A percentile compares a stretch with the other conserved stretches of the same genome.
These are phyloP conservation scores for Corylus avellana DNA, from an alignment of 306 rosid species.

Conservation along the genomic window DNA sequence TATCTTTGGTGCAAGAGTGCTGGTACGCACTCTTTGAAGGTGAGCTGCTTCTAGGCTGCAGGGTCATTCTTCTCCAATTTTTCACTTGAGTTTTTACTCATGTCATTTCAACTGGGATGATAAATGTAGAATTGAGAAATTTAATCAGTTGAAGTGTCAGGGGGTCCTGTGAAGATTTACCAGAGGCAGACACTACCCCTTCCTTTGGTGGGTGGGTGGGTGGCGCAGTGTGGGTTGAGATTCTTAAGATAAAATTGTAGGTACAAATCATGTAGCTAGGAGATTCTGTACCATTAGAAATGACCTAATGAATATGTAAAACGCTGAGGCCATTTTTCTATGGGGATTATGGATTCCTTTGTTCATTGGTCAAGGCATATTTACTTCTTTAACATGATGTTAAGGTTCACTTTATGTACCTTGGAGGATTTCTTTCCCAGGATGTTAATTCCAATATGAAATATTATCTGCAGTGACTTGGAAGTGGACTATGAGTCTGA, in stretches of 20 bases:
- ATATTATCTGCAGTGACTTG: slow-evolving; percentile 59
- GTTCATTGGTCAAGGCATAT: background rate
- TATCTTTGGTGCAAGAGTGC: too few relatives aligned
- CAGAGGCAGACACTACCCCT: too few relatives aligned
- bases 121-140: too few relatives aligned
- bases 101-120: too few relatives aligned
- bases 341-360: background rate
- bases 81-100: background rate
- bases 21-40: background rate
- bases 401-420: background rate
- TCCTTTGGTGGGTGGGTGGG: too few relatives aligned
- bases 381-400: background rate
- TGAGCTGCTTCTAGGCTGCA: background rate
- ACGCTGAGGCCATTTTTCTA: background rate
- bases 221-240: background rate
- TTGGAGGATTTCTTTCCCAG: background rate
- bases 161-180: too few relatives aligned
- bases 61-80: background rate
- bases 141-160: too few relatives aligned
- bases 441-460: background rate
- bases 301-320: background rate
- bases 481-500: slow-evolving; percentile 74
- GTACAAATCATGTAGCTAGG: background rate
- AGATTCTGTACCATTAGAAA: background rate
- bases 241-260: background rate